Evolutionary conservation across 306 rosid genomes (phyloP).

Genomic region (Canavalia gladiata): DNA sequence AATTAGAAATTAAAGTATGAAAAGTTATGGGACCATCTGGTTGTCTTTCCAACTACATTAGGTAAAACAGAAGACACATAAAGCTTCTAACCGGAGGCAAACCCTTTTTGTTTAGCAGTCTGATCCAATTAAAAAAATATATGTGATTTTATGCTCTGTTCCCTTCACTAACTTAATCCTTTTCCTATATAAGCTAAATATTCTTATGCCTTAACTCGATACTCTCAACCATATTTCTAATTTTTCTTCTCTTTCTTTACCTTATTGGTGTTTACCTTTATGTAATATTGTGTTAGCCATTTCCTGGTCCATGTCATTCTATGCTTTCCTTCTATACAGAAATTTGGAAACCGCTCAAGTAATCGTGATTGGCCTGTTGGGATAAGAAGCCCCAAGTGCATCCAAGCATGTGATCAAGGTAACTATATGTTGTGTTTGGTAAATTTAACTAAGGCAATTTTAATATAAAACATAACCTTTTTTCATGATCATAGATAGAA

Average conservation of each 20-base stretch:
- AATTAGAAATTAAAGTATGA: background rate
- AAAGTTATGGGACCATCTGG: background rate
- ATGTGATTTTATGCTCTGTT: background rate
- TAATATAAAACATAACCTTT: background rate
- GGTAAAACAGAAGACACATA: slow-evolving; percentile 23
- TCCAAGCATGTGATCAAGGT: background rate
- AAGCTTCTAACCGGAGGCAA: slow-evolving; percentile 2
- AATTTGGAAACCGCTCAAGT: background rate
- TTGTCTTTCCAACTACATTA: slow-evolving; percentile 29
- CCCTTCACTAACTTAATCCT: background rate
- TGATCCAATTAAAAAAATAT: background rate
- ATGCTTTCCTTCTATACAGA: background rate
- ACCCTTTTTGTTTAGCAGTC: background rate
- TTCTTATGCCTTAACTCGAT: background rate
- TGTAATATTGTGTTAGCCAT: background rate
- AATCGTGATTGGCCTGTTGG: slow-evolving; percentile 4
- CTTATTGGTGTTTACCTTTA: background rate
- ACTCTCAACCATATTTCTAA: background rate
- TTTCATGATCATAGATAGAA: background rate
- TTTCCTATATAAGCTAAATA: slow-evolving; percentile 9
- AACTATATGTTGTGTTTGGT: background rate
- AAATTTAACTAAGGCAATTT: background rate
- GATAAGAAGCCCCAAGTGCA: background rate
- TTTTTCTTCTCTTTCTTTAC: background rate
- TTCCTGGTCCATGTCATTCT: background rate